Conservation (phyloP, 1,284 basidiomycete species). For the Bjerkandera adusta region DNA sequence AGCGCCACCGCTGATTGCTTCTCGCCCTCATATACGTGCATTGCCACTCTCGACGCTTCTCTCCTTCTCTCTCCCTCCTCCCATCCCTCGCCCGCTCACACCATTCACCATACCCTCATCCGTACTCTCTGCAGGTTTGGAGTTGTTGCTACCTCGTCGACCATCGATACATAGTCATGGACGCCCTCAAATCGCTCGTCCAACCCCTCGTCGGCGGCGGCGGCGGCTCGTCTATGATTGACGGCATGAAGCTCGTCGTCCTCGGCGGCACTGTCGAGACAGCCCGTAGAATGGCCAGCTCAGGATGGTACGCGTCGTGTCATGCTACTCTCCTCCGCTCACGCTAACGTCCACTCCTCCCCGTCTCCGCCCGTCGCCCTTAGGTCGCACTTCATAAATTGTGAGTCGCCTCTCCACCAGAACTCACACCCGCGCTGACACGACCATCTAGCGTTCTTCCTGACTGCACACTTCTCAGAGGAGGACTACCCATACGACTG, state of each 20-base stretch:
- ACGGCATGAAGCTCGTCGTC: conserved; percentile 84
- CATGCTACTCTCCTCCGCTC: conserved; percentile 10
- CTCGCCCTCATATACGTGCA: conserved; percentile 11
- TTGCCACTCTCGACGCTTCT: conserved; percentile 10
- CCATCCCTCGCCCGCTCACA: conserved; percentile 6
- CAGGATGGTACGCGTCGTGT: conserved; percentile 56
- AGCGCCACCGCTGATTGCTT: conserved; percentile 4
- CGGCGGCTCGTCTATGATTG: conserved; percentile 73
- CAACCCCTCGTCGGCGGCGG: conserved; percentile 75
- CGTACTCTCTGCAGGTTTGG: conserved; percentile 26
- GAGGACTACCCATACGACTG: conserved; percentile 84
- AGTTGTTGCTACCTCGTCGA: conserved; percentile 21
- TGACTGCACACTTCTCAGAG: conserved; percentile 81
- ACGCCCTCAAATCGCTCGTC: conserved; percentile 77
- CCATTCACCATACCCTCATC: conserved; percentile 18
- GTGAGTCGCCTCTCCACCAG: conserved; percentile 42
- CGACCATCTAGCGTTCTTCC: conserved; percentile 66
- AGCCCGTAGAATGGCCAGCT: conserved; percentile 73
- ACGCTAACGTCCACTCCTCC: conserved; percentile 8
- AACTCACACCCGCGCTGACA: conserved; percentile 15
- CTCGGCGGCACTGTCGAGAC: conserved; percentile 84
- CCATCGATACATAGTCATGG: conserved; percentile 46
- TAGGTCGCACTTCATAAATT: conserved; percentile 80
- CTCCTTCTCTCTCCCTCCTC: conserved; percentile 11
- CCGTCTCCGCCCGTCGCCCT: conserved; percentile 8